These are phyloP conservation scores for Arabidopsis arenosa DNA, from an alignment of 345 rosid genomes.

Conservation along the genomic window DNA sequence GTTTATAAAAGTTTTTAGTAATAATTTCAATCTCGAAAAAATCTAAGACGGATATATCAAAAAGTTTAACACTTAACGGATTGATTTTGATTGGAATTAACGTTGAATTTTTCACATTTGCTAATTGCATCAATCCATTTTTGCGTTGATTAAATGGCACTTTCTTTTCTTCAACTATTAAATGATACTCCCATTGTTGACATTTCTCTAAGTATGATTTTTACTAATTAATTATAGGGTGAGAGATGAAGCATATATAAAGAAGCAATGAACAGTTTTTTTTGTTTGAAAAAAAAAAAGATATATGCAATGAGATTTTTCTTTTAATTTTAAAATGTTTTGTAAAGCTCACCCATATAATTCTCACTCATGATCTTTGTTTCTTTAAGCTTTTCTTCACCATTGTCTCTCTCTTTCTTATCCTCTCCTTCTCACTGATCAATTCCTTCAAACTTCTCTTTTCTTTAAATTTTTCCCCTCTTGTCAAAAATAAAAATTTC, in stretches of 20 bases:
- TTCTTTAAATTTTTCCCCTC: neutral
- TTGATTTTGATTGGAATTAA: slow-evolving; percentile 31
- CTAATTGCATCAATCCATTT: slow-evolving; percentile 18
- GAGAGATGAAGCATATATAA: neutral
- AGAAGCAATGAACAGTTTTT: neutral
- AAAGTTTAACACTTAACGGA: neutral
- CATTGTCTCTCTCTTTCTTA: slow-evolving; percentile 34
- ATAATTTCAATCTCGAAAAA: too few species aligned
- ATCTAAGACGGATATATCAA: too few species aligned
- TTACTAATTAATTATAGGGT: neutral
- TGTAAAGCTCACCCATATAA: slow-evolving; percentile 65
- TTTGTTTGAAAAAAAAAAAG: neutral
- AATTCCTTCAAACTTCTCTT: slow-evolving; percentile 28
- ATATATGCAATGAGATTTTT: slow-evolving; percentile 14
- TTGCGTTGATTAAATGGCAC: slow-evolving; percentile 15
- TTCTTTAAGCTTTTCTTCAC: slow-evolving; percentile 62
- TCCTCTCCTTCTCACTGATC: slow-evolving; percentile 40
- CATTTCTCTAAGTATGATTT: slow-evolving; percentile 5
- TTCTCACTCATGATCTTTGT: slow-evolving; percentile 86
- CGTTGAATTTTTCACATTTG: slow-evolving; percentile 21
- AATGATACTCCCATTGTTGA: slow-evolving; percentile 34
- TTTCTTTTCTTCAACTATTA: slow-evolving; percentile 23
- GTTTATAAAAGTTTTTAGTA: too few species aligned
- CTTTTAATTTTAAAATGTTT: neutral
- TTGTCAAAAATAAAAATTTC: neutral